Percentiles rank a stretch among this genome's conserved stretches.
These are phyloP conservation scores for Ascodesmis nigricans DNA, from an alignment of 495 filamentous ascomycete species.

Conservation along the genomic window DNA sequence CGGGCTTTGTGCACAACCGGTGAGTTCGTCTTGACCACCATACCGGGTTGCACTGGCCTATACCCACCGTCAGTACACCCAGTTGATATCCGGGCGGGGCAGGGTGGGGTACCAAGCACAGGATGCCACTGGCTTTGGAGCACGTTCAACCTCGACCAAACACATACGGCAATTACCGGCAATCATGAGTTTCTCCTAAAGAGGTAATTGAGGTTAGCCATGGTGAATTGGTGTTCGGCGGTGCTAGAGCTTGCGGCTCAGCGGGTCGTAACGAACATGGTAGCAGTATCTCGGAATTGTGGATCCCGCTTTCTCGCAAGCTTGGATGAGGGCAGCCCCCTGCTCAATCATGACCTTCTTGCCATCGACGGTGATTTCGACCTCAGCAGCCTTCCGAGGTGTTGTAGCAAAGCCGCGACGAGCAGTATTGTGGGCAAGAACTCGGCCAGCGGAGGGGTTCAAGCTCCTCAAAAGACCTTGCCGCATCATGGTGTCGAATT, in stretches of 20 bases:
- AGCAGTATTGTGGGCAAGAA: slow-evolving; percentile 8
- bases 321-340: slow-evolving; percentile 91
- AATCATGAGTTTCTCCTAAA: slow-evolving; percentile 64
- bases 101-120: slow-evolving; percentile 45
- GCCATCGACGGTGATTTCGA: slow-evolving; percentile 22
- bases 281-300: slow-evolving; percentile 94
- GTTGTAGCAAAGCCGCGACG: slow-evolving; percentile 13
- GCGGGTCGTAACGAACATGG: slow-evolving; percentile 57
- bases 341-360: slow-evolving; percentile 21
- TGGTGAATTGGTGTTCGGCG: too few relatives aligned
- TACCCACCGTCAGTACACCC: slow-evolving; percentile 5
- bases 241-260: too few relatives aligned
- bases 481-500: slow-evolving; percentile 21
- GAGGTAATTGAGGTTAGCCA: too few relatives aligned
- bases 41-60: slow-evolving; percentile 82
- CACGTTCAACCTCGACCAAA: slow-evolving; percentile 85
- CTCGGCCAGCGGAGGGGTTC: slow-evolving; percentile 15
- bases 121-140: slow-evolving; percentile 90
- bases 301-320: slow-evolving; percentile 88
- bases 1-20: slow-evolving; percentile 89
- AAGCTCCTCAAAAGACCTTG: slow-evolving; percentile 16
- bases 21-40: slow-evolving; percentile 97
- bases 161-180: slow-evolving; percentile 99
- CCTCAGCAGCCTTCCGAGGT: slow-evolving; percentile 11
- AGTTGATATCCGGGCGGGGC: slow-evolving; percentile 9